These are phyloP conservation scores for Nakazawaea ernobii DNA, from an alignment of 805 yeast species.

Conservation along the genomic window DNA sequence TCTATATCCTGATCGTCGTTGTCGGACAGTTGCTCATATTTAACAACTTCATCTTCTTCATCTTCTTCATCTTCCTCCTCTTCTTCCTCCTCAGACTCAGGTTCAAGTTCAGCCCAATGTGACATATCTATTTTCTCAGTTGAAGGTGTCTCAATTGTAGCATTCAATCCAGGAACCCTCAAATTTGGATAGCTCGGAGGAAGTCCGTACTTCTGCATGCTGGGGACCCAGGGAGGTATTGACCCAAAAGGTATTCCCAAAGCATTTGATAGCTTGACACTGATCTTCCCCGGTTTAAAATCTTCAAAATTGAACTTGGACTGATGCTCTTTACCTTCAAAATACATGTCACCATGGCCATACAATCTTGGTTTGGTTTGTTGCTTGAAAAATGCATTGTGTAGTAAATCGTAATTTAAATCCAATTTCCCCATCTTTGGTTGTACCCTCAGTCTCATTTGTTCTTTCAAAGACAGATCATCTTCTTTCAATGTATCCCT, in stretches of 20 bases:
- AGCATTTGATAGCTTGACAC: constrained; percentile 59
- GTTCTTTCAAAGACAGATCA: constrained; percentile 58
- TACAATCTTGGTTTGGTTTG: constrained; percentile 70
- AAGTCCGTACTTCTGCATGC: constrained; percentile 65
- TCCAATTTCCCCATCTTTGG: constrained; percentile 85
- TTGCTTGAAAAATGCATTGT: constrained; percentile 80
- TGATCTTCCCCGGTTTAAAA: constrained; percentile 63
- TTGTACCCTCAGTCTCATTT: constrained; percentile 77
- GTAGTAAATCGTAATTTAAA: constrained; percentile 74
- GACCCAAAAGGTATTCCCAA: constrained; percentile 54
- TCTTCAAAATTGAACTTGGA: constrained; percentile 21
- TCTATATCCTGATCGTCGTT: constrained; percentile 21
- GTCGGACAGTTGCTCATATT: constrained; percentile 17
- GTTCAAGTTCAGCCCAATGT: constrained; percentile 27
- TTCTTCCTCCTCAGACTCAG: constrained; percentile 22
- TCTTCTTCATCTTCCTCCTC: constrained; percentile 26
- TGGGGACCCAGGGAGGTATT: constrained; percentile 76
- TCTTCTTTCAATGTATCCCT: constrained; percentile 54
- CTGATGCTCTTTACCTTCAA: constrained; percentile 62
- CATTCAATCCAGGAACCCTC: constrained; percentile 43
- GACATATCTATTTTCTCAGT: constrained; percentile 21
- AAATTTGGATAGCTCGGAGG: constrained; percentile 79
- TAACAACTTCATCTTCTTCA: constrained; percentile 20
- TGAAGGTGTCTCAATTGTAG: constrained; percentile 18
- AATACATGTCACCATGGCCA: constrained; percentile 70